These are phyloP conservation scores for Mariannaea elegans DNA, from an alignment of 2,329 filamentous ascomycete species.

Conservation along the genomic window DNA sequence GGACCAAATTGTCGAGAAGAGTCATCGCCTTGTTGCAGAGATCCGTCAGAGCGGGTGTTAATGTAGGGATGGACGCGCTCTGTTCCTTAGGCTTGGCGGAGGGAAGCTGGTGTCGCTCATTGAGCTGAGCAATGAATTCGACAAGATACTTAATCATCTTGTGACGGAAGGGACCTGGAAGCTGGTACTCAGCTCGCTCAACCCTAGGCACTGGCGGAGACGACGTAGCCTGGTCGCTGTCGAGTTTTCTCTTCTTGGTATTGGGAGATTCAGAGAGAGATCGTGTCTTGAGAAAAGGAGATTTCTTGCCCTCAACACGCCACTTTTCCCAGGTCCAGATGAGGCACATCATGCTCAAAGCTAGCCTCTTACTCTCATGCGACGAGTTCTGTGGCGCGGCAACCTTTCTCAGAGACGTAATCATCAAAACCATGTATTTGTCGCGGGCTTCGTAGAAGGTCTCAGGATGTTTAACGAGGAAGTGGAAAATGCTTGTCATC, in stretches of 20 bases:
- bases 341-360: conserved; percentile 87
- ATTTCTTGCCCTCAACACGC: conserved; percentile 70
- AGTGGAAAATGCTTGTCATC: conserved; percentile 97
- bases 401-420: conserved; percentile 88
- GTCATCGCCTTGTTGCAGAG: conserved; percentile 86
- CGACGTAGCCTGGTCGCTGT: conserved; percentile 64
- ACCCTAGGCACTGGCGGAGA: conserved; percentile 62
- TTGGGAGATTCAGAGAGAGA: conserved; percentile 74
- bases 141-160: conserved; percentile 95
- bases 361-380: conserved; percentile 90
- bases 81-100: conserved; percentile 72
- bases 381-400: conserved; percentile 84
- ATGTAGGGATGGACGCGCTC: conserved; percentile 51
- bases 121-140: conserved; percentile 90
- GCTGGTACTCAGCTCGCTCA: conserved; percentile 72
- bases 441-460: conserved; percentile 96
- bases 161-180: conserved; percentile 72
- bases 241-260: conserved; percentile 79
- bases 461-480: conserved; percentile 89
- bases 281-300: conserved; percentile 35
- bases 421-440: conserved; percentile 88
- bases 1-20: conserved; percentile 84
- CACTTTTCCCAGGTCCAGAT: conserved; percentile 94
- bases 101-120: conserved; percentile 83
- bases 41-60: conserved; percentile 71